These are phyloP conservation scores for Taxillus chinensis DNA, from an alignment of 164 flowering plant species.

Conservation along the genomic window DNA sequence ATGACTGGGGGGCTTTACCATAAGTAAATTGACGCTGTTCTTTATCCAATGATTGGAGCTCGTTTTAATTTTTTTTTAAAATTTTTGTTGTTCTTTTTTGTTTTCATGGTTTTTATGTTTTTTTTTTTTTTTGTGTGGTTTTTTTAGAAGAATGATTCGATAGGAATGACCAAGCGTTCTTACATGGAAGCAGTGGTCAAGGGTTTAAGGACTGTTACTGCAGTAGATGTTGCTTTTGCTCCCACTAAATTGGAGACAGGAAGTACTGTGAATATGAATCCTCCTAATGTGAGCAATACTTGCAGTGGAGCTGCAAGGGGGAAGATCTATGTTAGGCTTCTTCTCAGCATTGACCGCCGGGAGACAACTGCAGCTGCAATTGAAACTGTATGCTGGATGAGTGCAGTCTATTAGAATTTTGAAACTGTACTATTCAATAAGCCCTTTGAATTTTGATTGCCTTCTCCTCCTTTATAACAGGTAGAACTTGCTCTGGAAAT, in stretches of 20 bases:
- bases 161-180: slow-evolving; percentile 85
- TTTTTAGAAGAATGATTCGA: slow-evolving; percentile 64
- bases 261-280: slow-evolving; percentile 1
- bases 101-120: background rate
- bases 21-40: too few species aligned
- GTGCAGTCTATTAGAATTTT: slow-evolving; percentile 1
- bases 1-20: too few species aligned
- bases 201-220: slow-evolving; percentile 56
- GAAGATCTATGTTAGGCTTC: slow-evolving; percentile 78
- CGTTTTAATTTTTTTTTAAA: too few species aligned
- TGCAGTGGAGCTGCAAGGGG: slow-evolving; percentile 26
- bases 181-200: slow-evolving; percentile 82
- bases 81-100: too few species aligned
- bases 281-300: slow-evolving; percentile 10
- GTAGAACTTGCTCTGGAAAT: slow-evolving; percentile 80
- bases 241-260: slow-evolving; percentile 12
- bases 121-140: background rate
- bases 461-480: slow-evolving; percentile 21
- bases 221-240: slow-evolving; percentile 54
- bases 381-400: slow-evolving; percentile 71
- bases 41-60: too few species aligned
- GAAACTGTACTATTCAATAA: too few species aligned
- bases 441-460: too few species aligned
- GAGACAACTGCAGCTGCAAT: slow-evolving; percentile 80
- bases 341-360: slow-evolving; percentile 92